Evolutionary conservation across 768 basidiomycete species (phyloP), one percentile per base, ranked within the genome.

Genomic region (Rhizopogon rudus): DNA sequence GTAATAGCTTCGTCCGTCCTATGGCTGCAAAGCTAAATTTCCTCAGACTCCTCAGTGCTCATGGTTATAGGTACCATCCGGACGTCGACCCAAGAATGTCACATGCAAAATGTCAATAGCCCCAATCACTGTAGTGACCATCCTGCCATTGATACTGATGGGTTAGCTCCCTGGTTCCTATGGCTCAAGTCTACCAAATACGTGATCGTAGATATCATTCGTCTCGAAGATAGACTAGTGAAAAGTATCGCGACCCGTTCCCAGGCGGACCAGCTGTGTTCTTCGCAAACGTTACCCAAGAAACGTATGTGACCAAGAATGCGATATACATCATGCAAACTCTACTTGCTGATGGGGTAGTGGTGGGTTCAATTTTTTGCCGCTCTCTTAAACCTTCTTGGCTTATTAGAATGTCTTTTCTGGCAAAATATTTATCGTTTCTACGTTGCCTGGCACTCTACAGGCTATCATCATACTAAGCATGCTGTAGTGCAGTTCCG

Each of bases 241-340:
- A 40, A 31, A 28, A 5, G 25, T 52, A 59, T 37, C 59, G 67
- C 3, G 57, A 62, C 44, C 57, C 51, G 5, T 56, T 53, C 17
- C 60, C 61, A 13, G 62, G 58, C 8, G 67, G 67, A 2, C 66
- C 66, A 2, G 6, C 55, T 6, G 65, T 57, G 3, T 69, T 59
- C 51, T 67, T 69, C 54, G 60, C 60, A 1, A 58, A 63, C 33
- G 48, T 56, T 7, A 57, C 60, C 40, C 52, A 69, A 33, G 44
- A 51, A 6, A 63, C 66, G 1, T 67, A 65, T 48, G 53, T 69
- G 22, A 59, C 63, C 52, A 67, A 67, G 43, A 66, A 60, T 40
- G 60, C 54, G 9, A 46, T 67, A 13, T 66, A 63, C 43, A 44
- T 39, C 6, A n/a, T 60, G 14, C 59, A 62, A 44, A 56, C 55